phyloP scores from a whole-genome alignment of 805 yeast species.

The Starmerella roubikii region DNA sequence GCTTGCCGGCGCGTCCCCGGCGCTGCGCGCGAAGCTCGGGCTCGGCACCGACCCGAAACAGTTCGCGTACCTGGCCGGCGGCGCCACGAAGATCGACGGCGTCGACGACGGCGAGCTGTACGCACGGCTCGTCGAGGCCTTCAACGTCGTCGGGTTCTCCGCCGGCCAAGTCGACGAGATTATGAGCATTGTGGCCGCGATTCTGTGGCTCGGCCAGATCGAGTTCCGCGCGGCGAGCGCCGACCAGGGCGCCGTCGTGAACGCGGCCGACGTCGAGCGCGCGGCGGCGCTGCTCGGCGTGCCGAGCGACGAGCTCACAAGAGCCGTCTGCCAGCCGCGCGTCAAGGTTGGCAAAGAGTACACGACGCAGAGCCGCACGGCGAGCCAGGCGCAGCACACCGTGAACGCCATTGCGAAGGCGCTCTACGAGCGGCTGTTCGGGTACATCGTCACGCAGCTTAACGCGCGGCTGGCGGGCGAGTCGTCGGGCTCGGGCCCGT shows the following conservation, averaged over 20 bases:
- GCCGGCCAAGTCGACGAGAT: constrained; percentile 42
- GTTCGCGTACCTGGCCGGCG: constrained; percentile 46
- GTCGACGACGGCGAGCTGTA: constrained; percentile 68
- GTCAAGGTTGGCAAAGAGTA: constrained; percentile 85
- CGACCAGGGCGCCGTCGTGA: constrained; percentile 61
- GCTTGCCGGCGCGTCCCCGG: constrained; percentile 46
- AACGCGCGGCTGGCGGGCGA: constrained; percentile 44
- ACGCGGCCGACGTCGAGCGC: constrained; percentile 37
- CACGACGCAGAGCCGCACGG: constrained; percentile 65
- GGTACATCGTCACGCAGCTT: constrained; percentile 58
- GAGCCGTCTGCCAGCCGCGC: constrained; percentile 57
- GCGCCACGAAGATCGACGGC: constrained; percentile 47
- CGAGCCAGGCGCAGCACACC: constrained; percentile 65
- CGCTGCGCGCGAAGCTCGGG: constrained; percentile 24
- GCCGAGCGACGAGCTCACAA: constrained; percentile 37
- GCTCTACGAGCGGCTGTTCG: constrained; percentile 72
- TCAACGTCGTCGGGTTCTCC: constrained; percentile 59
- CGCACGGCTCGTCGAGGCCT: constrained; percentile 46
- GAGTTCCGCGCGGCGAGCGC: constrained; percentile 49
- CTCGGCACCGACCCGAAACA: constrained; percentile 35
- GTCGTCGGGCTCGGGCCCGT: constrained; percentile 23
- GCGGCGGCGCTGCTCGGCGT: constrained; percentile 58
- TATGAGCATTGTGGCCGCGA: constrained; percentile 54
- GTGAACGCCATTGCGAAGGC: constrained; percentile 81
- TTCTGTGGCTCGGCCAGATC: constrained; percentile 77